These are phyloP conservation scores for Fusarium papillatum DNA, from an alignment of 2,329 filamentous ascomycete species.

Conservation along the genomic window DNA sequence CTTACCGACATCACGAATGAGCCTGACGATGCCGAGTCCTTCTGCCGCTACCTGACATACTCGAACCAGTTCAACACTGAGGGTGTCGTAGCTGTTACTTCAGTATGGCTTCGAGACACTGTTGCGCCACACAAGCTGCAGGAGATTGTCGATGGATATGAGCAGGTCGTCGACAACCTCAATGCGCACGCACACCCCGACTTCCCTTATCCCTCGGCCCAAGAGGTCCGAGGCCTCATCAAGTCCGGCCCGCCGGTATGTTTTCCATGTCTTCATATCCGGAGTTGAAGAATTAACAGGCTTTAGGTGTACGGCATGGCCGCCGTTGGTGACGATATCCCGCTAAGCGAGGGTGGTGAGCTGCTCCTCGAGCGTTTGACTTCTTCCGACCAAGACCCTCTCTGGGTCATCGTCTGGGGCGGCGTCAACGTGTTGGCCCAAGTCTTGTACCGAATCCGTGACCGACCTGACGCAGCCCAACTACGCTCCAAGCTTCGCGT, in stretches of 20 bases:
- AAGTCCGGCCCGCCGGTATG: conserved; percentile 45
- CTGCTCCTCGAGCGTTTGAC: conserved; percentile 53
- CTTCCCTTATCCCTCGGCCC: conserved; percentile 53
- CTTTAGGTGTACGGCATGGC: conserved; percentile 41
- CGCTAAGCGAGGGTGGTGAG: conserved; percentile 53
- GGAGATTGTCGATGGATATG: conserved; percentile 54
- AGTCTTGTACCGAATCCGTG: conserved; percentile 48
- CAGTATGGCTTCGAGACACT: conserved; percentile 57
- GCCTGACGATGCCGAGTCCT: conserved; percentile 58
- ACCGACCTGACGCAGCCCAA: conserved; percentile 47
- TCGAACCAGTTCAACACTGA: conserved; percentile 59
- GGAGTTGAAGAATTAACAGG: background rate
- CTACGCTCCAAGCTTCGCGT: conserved; percentile 60
- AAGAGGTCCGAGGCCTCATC: conserved; percentile 51
- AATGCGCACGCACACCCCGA: conserved; percentile 60
- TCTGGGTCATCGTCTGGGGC: conserved; percentile 68
- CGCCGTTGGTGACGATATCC: conserved; percentile 27
- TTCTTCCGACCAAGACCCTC: conserved; percentile 48
- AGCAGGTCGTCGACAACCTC: conserved; percentile 58
- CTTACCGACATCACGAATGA: conserved; percentile 61
- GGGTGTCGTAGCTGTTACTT: conserved; percentile 59
- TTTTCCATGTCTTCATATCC: background rate
- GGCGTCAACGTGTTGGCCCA: conserved; percentile 66
- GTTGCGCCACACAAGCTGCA: conserved; percentile 55
- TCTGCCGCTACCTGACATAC: conserved; percentile 60